Evolutionary conservation across 2,329 filamentous ascomycete species (phyloP), one percentile per base, ranked within the genome.

Genomic region (Colletotrichum cuscutae): DNA sequence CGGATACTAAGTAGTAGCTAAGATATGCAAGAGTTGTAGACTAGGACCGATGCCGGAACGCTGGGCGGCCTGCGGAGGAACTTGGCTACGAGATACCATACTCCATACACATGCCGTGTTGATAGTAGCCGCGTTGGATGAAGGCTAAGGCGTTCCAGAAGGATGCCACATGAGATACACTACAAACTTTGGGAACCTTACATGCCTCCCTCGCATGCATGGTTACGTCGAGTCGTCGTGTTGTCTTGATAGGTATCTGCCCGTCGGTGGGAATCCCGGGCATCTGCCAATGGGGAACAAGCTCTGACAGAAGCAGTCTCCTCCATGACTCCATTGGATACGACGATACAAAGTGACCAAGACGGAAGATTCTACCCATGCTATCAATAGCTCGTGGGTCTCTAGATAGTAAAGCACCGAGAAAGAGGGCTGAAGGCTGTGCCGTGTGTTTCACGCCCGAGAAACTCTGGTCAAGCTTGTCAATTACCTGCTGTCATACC

Each of bases 401-500:
- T 42, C 1, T n/a, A 42, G 57, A 60, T 28, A 42, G 13, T 9
- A 9, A 54, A 42, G 30, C 57, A 32, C 19, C 13, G 59, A 30
- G 37, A 28, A 28, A 49, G 26, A 49, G 19, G 8, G 15, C 59
- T 52, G 4, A 22, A 8, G 42, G 60, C 28, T 15, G 42, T 62
- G 60, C 42, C 5, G 19, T 52, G 52, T 26, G 60, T 52, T 32
- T 5, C n/a, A 19, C 26, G 26, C 11, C 42, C 8, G 42, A 22
- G 42, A 9, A 5, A 6, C 46, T n/a, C 26, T 32, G 15, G 37
- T 19, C 13, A 9, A 9, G 26, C 11, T n/a, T 49, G 19, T 32
- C 60, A 63, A 35, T 53, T 63, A 24, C 19, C 26, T 62, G 60
- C 19, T 52, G 42, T 53, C 60, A 63, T 63, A 53, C 11, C 35